A percentile compares a stretch with the other conserved stretches of the same genome.
These are phyloP conservation scores for Capsella bursapastoris DNA, from an alignment of 345 rosid species.

Conservation along the genomic window DNA sequence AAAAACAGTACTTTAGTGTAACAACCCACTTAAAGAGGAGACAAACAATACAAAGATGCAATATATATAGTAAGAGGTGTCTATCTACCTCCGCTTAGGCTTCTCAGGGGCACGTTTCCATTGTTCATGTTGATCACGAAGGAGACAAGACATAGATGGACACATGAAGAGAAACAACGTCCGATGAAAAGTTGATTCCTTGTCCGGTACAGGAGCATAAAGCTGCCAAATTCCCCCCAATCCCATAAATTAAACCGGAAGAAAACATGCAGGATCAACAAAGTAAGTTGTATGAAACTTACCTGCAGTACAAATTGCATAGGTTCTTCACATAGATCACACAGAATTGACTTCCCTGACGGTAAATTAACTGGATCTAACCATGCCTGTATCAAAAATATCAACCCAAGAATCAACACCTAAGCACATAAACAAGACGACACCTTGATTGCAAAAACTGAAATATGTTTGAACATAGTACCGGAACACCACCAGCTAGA, in stretches of 20 bases:
- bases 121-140: constrained; percentile 91
- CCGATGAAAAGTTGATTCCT: constrained; percentile 82
- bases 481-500: constrained; percentile 91
- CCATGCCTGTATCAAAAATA: constrained; percentile 69
- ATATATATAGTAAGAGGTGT: background rate
- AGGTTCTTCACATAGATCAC: constrained; percentile 86
- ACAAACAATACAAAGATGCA: background rate
- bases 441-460: background rate
- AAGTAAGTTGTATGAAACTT: constrained; percentile 20
- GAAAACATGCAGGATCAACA: background rate
- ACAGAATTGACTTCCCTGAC: constrained; percentile 59
- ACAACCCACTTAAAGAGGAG: background rate
- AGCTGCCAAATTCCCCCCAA: constrained; percentile 50
- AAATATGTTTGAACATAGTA: constrained; percentile 28
- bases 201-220: constrained; percentile 72
- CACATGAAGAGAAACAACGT: constrained; percentile 82
- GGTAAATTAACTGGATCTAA: constrained; percentile 86
- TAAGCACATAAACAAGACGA: constrained; percentile 12
- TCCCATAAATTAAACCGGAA: background rate
- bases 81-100: constrained; percentile 64
- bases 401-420: constrained; percentile 16
- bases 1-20: constrained; percentile 11
- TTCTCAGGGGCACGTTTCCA: constrained; percentile 70
- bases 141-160: constrained; percentile 81
- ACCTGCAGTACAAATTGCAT: constrained; percentile 91